Evolutionary conservation across 73 alveolate species (phyloP).

Genomic region (Symbiodinium natans): DNA sequence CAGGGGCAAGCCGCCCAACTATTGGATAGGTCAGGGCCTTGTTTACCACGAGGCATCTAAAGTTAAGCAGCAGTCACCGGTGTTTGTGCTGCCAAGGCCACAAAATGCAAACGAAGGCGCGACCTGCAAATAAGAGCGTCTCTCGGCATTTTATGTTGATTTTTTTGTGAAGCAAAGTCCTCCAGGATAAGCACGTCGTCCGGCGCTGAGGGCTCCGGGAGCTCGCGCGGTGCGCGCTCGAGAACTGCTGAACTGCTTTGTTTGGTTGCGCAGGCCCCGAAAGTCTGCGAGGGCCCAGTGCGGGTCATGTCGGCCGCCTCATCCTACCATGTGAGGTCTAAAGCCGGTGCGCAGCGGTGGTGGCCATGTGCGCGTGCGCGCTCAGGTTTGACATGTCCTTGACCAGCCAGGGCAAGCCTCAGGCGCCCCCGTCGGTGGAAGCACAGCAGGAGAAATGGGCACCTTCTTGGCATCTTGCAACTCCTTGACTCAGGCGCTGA

Average conservation of each 20-base stretch:
- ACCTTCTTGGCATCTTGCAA: not conserved
- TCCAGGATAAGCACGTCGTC: slow-evolving; percentile 60
- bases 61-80: not conserved
- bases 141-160: not conserved
- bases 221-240: not conserved
- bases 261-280: slow-evolving; percentile 43
- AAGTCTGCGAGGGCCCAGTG: slow-evolving; percentile 64
- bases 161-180: not conserved
- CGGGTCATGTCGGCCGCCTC: slow-evolving; percentile 27
- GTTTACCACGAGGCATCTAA: not conserved
- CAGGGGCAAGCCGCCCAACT: slow-evolving; percentile 91
- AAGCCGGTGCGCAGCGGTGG: not conserved
- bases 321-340: not conserved
- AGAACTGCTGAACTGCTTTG: not conserved
- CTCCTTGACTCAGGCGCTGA: slow-evolving; percentile 25
- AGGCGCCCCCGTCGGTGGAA: not conserved
- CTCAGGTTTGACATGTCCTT: slow-evolving; percentile 82
- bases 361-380: not conserved
- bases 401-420: slow-evolving; percentile 92
- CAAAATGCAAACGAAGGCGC: slow-evolving; percentile 82
- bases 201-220: not conserved
- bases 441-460: not conserved
- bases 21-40: slow-evolving; percentile 49
- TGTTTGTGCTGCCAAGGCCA: slow-evolving; percentile 24
- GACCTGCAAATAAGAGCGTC: not conserved